phyloP scores from a whole-genome alignment of 1,284 basidiomycete species.

The Cryptococcus sp. region DNA sequence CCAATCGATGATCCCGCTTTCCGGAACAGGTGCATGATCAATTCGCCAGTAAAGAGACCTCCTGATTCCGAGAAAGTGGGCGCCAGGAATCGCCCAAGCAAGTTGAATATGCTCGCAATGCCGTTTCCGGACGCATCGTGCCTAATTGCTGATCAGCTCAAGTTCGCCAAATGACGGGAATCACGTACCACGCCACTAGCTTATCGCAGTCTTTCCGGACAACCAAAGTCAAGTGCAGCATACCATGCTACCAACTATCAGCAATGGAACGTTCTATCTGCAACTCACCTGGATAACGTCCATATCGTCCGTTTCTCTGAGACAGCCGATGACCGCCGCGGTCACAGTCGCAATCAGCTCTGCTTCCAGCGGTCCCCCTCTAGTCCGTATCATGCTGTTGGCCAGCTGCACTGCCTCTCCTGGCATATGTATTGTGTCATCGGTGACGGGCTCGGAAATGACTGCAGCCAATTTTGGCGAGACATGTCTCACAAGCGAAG shows the following conservation, averaged over 20 bases:
- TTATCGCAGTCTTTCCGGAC: slow-evolving; percentile 84
- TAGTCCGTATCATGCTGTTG: slow-evolving; percentile 68
- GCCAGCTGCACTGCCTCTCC: slow-evolving; percentile 79
- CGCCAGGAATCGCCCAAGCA: slow-evolving; percentile 74
- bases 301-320: slow-evolving; percentile 72
- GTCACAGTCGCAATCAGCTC: slow-evolving; percentile 75
- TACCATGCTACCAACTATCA: slow-evolving; percentile 64
- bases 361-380: slow-evolving; percentile 66
- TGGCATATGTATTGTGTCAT: slow-evolving; percentile 68
- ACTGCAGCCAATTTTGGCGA: slow-evolving; percentile 70
- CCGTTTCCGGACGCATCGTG: slow-evolving; percentile 68
- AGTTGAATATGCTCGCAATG: slow-evolving; percentile 68
- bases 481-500: slow-evolving; percentile 66
- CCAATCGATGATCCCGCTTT: slow-evolving; percentile 67
- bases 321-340: slow-evolving; percentile 69
- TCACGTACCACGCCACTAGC: slow-evolving; percentile 66
- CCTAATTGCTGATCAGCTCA: slow-evolving; percentile 30
- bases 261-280: not conserved
- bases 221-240: slow-evolving; percentile 76
- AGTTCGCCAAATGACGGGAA: not conserved
- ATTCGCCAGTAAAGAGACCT: slow-evolving; percentile 86
- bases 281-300: slow-evolving; percentile 73
- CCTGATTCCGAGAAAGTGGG: slow-evolving; percentile 69
- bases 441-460: slow-evolving; percentile 60
- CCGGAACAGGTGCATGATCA: slow-evolving; percentile 88